Conservation (phyloP, 805 yeast genomes). For the Ogataea pini region DNA sequence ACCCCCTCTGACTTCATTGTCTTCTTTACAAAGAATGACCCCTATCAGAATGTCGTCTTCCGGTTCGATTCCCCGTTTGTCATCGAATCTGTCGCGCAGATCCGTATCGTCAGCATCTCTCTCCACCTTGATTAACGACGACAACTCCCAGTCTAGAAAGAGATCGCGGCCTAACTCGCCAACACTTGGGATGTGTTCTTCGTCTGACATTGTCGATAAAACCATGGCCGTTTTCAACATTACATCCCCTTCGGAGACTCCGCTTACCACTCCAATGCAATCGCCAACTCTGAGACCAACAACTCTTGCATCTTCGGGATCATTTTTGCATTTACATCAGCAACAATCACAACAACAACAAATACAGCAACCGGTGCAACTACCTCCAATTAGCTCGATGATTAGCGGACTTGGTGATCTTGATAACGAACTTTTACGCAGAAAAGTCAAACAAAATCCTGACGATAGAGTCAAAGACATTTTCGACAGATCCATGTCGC, state of each 20-base stretch:
- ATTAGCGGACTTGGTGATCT: conserved; percentile 30
- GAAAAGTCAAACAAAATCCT: conserved; percentile 26
- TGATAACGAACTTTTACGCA: conserved; percentile 28
- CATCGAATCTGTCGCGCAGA: conserved; percentile 13
- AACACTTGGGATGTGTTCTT: conserved; percentile 15
- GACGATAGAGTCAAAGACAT: conserved; percentile 33
- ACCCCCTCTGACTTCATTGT: conserved; percentile 37
- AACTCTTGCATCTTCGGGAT: conserved; percentile 1
- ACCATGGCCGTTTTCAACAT: conserved; percentile 35
- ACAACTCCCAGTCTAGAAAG: conserved; percentile 39
- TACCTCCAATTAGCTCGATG: conserved; percentile 38
- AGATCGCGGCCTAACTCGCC: conserved; percentile 56
- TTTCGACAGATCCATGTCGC: conserved; percentile 28
- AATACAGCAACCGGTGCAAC: conserved; percentile 16
- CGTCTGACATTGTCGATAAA: conserved; percentile 16
- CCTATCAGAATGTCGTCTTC: conserved; percentile 33
- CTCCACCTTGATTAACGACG: conserved; percentile 34
- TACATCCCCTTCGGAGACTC: conserved; percentile 38
- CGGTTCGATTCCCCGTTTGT: conserved; percentile 18
- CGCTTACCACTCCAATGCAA: conserved; percentile 38
- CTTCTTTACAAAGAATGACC: conserved; percentile 47
- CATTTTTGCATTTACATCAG: not conserved
- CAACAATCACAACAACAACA: not conserved
- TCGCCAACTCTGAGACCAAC: conserved; percentile 38
- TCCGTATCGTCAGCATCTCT: conserved; percentile 40